Evolutionary conservation across 2,329 filamentous ascomycete genomes (phyloP).

Genomic region (Aspergillus luchuensis): DNA sequence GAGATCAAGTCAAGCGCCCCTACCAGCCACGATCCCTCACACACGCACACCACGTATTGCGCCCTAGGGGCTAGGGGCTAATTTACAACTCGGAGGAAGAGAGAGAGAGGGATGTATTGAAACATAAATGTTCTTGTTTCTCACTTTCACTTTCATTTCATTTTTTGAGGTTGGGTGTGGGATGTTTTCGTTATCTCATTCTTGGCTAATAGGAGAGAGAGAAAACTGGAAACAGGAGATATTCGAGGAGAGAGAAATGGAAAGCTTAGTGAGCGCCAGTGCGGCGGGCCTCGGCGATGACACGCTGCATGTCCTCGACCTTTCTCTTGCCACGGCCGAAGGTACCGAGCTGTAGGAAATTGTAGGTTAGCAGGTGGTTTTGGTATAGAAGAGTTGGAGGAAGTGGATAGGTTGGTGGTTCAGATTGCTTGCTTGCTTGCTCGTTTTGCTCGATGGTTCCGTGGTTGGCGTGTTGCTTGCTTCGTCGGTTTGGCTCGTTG

Average conservation of each 20-base stretch:
- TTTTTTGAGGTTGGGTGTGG: conserved; percentile 15
- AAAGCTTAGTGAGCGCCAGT: conserved; percentile 63
- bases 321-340: conserved; percentile 99
- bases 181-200: conserved; percentile 30
- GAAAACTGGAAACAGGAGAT: conserved; percentile 21
- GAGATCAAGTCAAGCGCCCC: no score
- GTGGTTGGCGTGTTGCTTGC: neutral
- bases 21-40: no score
- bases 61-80: no score
- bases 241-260: conserved; percentile 13
- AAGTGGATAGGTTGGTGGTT: neutral
- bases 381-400: neutral
- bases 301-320: conserved; percentile 97
- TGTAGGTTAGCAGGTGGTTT: conserved; percentile 21
- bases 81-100: neutral
- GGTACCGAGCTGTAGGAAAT: conserved; percentile 75
- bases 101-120: neutral
- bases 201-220: conserved; percentile 24
- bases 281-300: conserved; percentile 94
- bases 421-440: neutral
- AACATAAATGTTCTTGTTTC: neutral
- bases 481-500: neutral
- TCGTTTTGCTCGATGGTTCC: neutral
- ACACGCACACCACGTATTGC: no score
- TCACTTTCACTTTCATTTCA: conserved; percentile 15